A percentile compares a stretch with the other conserved stretches of the same genome.
Conservation (phyloP, 495 filamentous ascomycete species). For the Mytilinidion resinicola region DNA sequence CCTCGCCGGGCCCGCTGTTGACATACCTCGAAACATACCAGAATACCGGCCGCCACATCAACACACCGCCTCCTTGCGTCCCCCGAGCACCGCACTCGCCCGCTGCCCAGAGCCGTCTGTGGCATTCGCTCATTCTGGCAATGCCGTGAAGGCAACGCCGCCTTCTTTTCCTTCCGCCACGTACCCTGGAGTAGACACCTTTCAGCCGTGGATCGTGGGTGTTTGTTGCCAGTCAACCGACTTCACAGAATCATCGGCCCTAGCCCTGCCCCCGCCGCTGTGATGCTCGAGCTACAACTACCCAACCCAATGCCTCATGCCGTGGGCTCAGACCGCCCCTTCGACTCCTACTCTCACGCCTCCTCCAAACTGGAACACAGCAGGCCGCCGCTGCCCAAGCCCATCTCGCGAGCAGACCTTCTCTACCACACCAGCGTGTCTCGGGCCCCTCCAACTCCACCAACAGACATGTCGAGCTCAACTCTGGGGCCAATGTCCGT, state of each 20-base stretch:
- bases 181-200: no score
- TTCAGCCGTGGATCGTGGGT: no score
- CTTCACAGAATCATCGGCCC: not conserved
- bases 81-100: not conserved
- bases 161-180: not conserved
- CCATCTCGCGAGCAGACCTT: conserved; percentile 3
- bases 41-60: not conserved
- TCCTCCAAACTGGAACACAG: conserved; percentile 1
- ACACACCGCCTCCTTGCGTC: not conserved
- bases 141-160: conserved; percentile 19
- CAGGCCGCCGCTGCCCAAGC: conserved; percentile 14
- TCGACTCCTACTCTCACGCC: conserved; percentile 20
- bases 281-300: conserved; percentile 27
- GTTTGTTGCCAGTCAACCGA: not conserved
- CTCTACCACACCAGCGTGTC: conserved; percentile 1
- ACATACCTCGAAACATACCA: conserved; percentile 2
- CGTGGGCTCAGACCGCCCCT: conserved; percentile 17
- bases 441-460: conserved; percentile 18
- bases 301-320: conserved; percentile 30
- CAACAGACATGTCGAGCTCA: conserved; percentile 12
- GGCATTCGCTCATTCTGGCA: conserved; percentile 6
- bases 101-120: not conserved
- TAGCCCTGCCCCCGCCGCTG: conserved; percentile 1
- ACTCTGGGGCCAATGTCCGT: conserved; percentile 19
- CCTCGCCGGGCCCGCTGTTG: not conserved